phyloP scores from a whole-genome alignment of 2,329 filamentous ascomycete species.

The Xylaria sp. region DNA sequence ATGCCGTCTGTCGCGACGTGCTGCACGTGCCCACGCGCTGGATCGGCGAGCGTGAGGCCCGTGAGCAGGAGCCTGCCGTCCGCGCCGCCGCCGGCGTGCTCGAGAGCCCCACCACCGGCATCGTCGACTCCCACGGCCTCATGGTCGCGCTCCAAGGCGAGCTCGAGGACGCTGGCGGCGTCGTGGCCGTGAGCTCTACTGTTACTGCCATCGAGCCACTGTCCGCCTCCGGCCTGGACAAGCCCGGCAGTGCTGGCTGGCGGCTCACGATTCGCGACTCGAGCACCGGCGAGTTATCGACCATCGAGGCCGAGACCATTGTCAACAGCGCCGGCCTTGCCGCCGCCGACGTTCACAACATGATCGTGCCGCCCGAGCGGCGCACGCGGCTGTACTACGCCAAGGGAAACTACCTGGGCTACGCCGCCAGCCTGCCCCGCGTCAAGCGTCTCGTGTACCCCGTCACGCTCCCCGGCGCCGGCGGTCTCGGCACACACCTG shows the following conservation, averaged over 20 bases:
- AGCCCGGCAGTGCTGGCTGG: constrained; percentile 68
- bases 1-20: constrained; percentile 50
- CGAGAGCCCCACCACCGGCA: constrained; percentile 86
- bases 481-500: constrained; percentile 88
- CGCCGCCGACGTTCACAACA: constrained; percentile 72
- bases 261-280: constrained; percentile 62
- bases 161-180: constrained; percentile 78
- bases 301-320: constrained; percentile 75
- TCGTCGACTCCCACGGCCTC: constrained; percentile 83
- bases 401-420: constrained; percentile 95
- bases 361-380: constrained; percentile 64
- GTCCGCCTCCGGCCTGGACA: constrained; percentile 3
- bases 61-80: constrained; percentile 74
- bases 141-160: constrained; percentile 81
- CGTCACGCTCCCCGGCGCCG: constrained; percentile 79
- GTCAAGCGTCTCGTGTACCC: constrained; percentile 84
- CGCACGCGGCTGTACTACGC: constrained; percentile 75
- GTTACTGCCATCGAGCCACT: constrained; percentile 66
- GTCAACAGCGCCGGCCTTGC: constrained; percentile 87
- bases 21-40: constrained; percentile 73
- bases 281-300: constrained; percentile 50
- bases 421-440: constrained; percentile 66
- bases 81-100: constrained; percentile 73
- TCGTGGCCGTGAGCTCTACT: constrained; percentile 69
- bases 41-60: constrained; percentile 66